Evolutionary conservation across 257 asterid genomes (phyloP), one percentile per base, ranked within the genome.

Genomic region (Solanum etuberosum): DNA sequence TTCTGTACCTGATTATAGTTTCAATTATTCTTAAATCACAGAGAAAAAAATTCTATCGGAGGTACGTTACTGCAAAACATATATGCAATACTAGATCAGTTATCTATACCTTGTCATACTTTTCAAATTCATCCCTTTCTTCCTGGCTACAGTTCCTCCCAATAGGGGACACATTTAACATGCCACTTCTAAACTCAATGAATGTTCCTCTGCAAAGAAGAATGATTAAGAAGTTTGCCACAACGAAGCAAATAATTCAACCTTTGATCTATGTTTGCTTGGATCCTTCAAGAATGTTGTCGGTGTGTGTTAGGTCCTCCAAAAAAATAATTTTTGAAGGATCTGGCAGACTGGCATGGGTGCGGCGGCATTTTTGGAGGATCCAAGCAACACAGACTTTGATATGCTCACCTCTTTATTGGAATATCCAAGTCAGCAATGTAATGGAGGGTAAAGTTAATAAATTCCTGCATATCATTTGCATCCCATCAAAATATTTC

Each of bases 91-190:
- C 57, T 72, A 87, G 23, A 83, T 83, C 59, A 38, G 59, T 59
- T 63, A 18, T 31, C 18, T 61, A 80, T 94, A 97, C 99, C 99
- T 94, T 97, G 90, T 97, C 99, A 90, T 96, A 97, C 88, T 94
- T 92, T 86, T 97, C 99, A 42, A 97, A 97, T 91, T 95, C 98
- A 42, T 95, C 99, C 84, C 99, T 88, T 88, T 97, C 99, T 91
- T 95, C 99, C 90, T 97, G 99, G 67, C 98, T 97, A 92, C 99
- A 97, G 92, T 96, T 97, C 91, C 99, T 93, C 85, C 99, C 99
- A 29, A 97, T 97, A 84, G 99, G 99, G 13, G 98, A 97, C 42
- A 97, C 98, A 86, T 97, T 97, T 86, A 97, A 90, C 99, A 97
- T 96, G 85, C 99, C 99, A 90, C 95, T 96, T 77, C 99, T 95